These are phyloP conservation scores for Lipomyces anomalus DNA, from an alignment of 805 yeast species.

Conservation along the genomic window DNA sequence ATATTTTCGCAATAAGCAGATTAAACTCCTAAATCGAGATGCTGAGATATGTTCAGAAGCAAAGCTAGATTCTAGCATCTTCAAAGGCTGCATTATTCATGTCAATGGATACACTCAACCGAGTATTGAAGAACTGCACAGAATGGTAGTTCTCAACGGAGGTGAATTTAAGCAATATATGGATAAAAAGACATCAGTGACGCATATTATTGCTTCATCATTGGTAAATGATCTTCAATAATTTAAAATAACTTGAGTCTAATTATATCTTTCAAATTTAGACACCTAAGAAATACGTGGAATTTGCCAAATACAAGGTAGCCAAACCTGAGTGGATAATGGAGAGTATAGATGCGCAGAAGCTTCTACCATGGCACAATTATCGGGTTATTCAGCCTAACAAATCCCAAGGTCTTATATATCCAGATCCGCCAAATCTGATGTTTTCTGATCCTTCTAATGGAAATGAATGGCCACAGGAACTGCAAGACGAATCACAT, in stretches of 20 bases:
- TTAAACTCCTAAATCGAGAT: constrained; percentile 58
- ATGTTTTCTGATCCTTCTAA: too few relatives aligned
- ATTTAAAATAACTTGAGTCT: background rate
- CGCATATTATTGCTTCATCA: constrained; percentile 74
- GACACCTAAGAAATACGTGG: constrained; percentile 67
- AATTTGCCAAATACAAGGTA: constrained; percentile 64
- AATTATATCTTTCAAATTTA: constrained; percentile 34
- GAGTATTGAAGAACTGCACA: constrained; percentile 64
- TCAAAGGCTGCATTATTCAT: constrained; percentile 58
- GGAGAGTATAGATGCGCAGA: constrained; percentile 49
- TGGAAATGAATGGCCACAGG: too few relatives aligned
- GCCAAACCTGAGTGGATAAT: constrained; percentile 79
- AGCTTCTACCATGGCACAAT: constrained; percentile 62
- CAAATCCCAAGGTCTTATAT: constrained; percentile 9
- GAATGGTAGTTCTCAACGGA: constrained; percentile 68
- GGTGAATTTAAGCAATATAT: constrained; percentile 70
- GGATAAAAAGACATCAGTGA: constrained; percentile 63
- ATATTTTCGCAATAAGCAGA: constrained; percentile 56
- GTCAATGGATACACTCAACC: constrained; percentile 91
- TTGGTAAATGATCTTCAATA: constrained; percentile 8
- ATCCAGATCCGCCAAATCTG: too few relatives aligned
- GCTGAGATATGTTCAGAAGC: constrained; percentile 25
- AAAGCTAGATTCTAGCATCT: constrained; percentile 38
- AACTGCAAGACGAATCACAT: too few relatives aligned
- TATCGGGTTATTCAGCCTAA: constrained; percentile 40